Conservation (phyloP, 305 asterid species). For the Solanum chacoense region DNA sequence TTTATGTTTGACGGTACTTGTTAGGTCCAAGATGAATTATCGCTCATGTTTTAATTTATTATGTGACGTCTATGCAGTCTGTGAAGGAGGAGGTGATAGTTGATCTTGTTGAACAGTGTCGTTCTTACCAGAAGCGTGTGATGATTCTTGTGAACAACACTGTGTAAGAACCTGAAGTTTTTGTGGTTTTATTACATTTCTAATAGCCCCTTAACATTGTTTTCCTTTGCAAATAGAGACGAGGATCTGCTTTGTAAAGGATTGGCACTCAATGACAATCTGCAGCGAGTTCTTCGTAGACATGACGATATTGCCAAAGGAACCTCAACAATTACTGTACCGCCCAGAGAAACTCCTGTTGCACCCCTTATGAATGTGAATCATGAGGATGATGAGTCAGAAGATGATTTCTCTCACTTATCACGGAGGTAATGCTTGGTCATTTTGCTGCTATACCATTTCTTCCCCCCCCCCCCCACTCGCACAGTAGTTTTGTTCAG, state of each 20-base stretch:
- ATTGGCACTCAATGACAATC: conserved; percentile 59
- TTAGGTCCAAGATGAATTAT: neutral
- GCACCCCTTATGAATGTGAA: conserved; percentile 75
- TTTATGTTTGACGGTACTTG: neutral
- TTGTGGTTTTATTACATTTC: neutral
- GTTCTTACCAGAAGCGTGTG: conserved; percentile 74
- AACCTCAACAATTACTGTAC: conserved; percentile 20
- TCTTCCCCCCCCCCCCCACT: too few relatives aligned
- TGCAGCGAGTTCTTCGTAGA: conserved; percentile 63
- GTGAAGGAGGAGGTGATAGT: conserved; percentile 77
- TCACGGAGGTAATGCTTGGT: conserved; percentile 55
- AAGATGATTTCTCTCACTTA: conserved; percentile 84
- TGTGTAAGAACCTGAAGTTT: conserved; percentile 34
- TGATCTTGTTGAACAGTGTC: conserved; percentile 92
- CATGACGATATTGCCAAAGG: conserved; percentile 73
- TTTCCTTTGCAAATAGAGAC: conserved; percentile 37
- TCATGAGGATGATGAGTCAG: conserved; percentile 90
- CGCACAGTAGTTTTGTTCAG: too few relatives aligned
- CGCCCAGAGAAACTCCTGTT: conserved; percentile 32
- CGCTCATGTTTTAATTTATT: conserved; percentile 1
- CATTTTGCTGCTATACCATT: neutral
- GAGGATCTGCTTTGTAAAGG: conserved; percentile 81
- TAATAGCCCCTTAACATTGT: neutral
- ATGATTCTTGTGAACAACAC: conserved; percentile 83
- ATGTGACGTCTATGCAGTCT: conserved; percentile 29